These are phyloP conservation scores for Trypanosoma conorhini DNA, from an alignment of 208 protist genomes.

Conservation along the genomic window DNA sequence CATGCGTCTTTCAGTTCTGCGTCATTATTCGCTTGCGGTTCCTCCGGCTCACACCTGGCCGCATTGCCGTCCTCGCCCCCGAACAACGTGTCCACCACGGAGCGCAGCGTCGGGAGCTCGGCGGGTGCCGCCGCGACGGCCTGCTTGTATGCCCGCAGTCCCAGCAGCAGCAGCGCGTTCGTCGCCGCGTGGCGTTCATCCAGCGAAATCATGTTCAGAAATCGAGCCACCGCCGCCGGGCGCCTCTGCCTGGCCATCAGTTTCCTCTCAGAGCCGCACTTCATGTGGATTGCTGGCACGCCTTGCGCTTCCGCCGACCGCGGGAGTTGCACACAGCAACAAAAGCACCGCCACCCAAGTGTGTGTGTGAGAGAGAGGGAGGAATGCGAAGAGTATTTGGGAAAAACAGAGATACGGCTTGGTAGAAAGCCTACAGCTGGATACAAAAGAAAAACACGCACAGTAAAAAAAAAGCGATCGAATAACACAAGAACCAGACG, in stretches of 20 bases:
- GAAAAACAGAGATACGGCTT: no score
- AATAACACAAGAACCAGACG: no score
- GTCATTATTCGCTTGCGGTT: neutral
- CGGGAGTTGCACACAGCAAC: neutral
- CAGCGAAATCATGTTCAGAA: slow-evolving; percentile 31
- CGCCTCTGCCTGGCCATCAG: slow-evolving; percentile 19
- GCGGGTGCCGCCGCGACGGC: slow-evolving; percentile 14
- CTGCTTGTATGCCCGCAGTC: slow-evolving; percentile 21
- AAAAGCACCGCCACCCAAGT: neutral
- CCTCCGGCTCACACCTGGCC: neutral
- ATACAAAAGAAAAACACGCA: no score
- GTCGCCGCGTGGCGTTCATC: slow-evolving; percentile 29
- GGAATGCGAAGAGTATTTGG: no score
- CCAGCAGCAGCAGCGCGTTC: slow-evolving; percentile 26
- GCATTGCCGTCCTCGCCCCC: neutral
- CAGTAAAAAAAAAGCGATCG: no score
- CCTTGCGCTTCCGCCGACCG: neutral
- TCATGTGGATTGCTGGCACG: slow-evolving; percentile 1
- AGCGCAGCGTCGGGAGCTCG: slow-evolving; percentile 11
- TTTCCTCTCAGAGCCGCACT: neutral
- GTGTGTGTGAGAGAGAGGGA: neutral
- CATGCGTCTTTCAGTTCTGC: neutral
- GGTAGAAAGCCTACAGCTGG: no score
- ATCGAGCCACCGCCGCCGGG: slow-evolving; percentile 24
- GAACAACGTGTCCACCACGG: slow-evolving; percentile 2